A percentile compares a stretch with the other conserved stretches of the same genome.
phyloP scores from a whole-genome alignment of 495 filamentous ascomycete genomes.

The Neurospora sp. region DNA sequence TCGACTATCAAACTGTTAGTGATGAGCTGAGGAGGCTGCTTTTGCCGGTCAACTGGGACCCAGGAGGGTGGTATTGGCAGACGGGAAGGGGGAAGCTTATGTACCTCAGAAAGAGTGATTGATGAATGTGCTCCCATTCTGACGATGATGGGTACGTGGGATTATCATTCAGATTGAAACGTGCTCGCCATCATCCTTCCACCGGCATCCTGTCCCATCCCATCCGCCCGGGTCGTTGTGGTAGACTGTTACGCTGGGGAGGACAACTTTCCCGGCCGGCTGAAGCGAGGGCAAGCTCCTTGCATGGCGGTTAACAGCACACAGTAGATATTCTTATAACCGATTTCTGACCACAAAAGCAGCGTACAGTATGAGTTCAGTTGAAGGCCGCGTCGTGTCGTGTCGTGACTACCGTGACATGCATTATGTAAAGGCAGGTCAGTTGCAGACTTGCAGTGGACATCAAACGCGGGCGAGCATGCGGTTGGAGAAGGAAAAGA shows the following conservation, averaged over 20 bases:
- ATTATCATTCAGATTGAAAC: background rate
- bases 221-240: background rate
- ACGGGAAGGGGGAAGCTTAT: background rate
- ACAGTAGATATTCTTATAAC: background rate
- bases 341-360: background rate
- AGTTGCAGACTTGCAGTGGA: background rate
- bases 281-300: background rate
- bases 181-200: background rate
- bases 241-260: background rate
- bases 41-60: background rate
- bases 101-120: background rate
- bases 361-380: background rate
- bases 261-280: background rate
- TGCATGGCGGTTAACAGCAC: background rate
- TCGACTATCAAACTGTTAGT: background rate
- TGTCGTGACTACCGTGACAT: background rate
- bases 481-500: background rate
- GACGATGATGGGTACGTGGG: background rate
- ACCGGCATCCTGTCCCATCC: background rate
- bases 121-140: background rate
- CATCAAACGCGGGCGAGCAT: background rate
- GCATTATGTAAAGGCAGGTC: background rate
- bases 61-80: background rate
- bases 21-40: background rate
- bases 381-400: background rate